phyloP scores from a whole-genome alignment of 2,329 filamentous ascomycete species.

The Epichloe uncinata region DNA sequence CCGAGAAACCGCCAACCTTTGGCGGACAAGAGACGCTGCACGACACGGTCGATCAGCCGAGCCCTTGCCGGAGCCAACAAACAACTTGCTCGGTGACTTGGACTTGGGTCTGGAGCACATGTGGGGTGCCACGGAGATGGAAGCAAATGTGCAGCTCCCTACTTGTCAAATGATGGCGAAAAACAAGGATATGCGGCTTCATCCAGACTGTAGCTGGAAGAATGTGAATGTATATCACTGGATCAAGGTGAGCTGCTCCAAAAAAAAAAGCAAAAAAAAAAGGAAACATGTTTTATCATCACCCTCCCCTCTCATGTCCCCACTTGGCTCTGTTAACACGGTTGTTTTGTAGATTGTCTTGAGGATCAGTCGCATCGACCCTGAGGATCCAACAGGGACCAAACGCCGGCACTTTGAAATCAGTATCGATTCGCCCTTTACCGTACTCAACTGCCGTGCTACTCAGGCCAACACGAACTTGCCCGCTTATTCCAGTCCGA shows the following conservation, averaged over 20 bases:
- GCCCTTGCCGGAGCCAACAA: conserved; percentile 37
- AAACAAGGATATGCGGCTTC: conserved; percentile 50
- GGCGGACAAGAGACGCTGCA: conserved; percentile 41
- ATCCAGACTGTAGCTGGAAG: conserved; percentile 87
- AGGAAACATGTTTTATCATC: not conserved
- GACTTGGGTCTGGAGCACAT: conserved; percentile 56
- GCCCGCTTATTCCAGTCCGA: conserved; percentile 56
- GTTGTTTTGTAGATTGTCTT: conserved; percentile 58
- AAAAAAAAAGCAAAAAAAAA: too few relatives aligned
- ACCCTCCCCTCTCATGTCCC: too few relatives aligned
- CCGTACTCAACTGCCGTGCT: conserved; percentile 85
- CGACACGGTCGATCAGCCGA: conserved; percentile 25
- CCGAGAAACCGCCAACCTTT: conserved; percentile 29
- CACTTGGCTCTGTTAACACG: not conserved
- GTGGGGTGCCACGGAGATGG: conserved; percentile 83
- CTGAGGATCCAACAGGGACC: conserved; percentile 53
- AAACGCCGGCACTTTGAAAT: conserved; percentile 89
- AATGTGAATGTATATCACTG: conserved; percentile 91
- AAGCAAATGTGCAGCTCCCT: conserved; percentile 84
- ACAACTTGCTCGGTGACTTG: conserved; percentile 71
- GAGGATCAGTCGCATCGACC: conserved; percentile 74
- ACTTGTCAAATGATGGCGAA: conserved; percentile 78
- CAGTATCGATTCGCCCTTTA: conserved; percentile 90
- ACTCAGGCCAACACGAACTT: conserved; percentile 79
- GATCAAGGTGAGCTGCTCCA: conserved; percentile 60